Percentiles rank a stretch among this genome's conserved stretches.
Conservation (phyloP, 2,329 filamentous ascomycete genomes). For the Ophiocordyceps australis region DNA sequence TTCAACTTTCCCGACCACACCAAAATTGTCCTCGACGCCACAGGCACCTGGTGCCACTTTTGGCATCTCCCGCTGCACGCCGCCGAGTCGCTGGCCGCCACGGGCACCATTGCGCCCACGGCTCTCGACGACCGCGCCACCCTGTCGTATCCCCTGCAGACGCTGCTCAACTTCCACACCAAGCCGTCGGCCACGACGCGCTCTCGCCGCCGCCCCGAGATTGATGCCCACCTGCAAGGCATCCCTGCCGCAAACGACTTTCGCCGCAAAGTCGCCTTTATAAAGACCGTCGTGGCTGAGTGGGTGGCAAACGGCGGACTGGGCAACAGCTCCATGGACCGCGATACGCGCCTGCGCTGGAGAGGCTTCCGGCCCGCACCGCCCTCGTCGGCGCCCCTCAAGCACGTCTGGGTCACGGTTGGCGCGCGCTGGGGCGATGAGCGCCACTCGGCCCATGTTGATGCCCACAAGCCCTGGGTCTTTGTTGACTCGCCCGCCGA, state of each 20-base stretch:
- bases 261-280: conserved; percentile 56
- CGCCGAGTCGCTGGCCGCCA: conserved; percentile 42
- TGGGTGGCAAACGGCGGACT: conserved; percentile 55
- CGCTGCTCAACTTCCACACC: conserved; percentile 49
- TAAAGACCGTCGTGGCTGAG: conserved; percentile 47
- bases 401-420: conserved; percentile 52
- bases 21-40: conserved; percentile 60
- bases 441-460: conserved; percentile 34
- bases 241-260: conserved; percentile 58
- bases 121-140: conserved; percentile 53
- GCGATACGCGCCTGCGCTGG: conserved; percentile 37
- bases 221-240: conserved; percentile 38
- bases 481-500: too few relatives aligned
- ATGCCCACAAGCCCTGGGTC: conserved; percentile 32
- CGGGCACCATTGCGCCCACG: conserved; percentile 51
- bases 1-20: conserved; percentile 84
- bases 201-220: conserved; percentile 37
- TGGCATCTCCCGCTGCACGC: conserved; percentile 60
- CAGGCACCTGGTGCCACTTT: conserved; percentile 61
- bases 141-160: conserved; percentile 54
- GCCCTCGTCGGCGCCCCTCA: conserved; percentile 29
- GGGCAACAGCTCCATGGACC: conserved; percentile 44
- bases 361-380: conserved; percentile 36
- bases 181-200: conserved; percentile 21
- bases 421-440: conserved; percentile 43